A percentile compares a stretch with the other conserved stretches of the same genome.
Conservation (phyloP, 495 filamentous ascomycete genomes). For the Friedmanniomyces simplex region DNA sequence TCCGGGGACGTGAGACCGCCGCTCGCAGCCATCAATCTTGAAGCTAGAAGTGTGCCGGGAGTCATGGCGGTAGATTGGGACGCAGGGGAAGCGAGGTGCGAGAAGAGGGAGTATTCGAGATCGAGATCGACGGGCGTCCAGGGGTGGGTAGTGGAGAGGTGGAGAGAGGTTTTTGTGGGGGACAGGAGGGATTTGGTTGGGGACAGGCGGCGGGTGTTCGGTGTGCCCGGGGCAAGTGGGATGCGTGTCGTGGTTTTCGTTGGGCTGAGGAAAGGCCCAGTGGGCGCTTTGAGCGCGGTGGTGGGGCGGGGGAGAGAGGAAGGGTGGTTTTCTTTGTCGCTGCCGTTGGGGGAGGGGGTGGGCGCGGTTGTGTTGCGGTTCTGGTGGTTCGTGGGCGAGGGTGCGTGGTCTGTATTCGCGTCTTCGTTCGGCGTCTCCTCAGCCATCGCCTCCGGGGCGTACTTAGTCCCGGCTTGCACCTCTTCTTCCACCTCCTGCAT, state of each 20-base stretch:
- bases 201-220: constrained; percentile 9
- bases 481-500: background rate
- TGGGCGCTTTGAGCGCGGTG: background rate
- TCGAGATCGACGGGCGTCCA: constrained; percentile 72
- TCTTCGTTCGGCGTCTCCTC: too few relatives aligned
- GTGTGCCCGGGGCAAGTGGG: constrained; percentile 17
- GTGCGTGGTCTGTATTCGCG: too few relatives aligned
- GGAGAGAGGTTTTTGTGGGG: constrained; percentile 32
- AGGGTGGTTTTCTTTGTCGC: constrained; percentile 22
- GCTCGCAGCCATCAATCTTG: constrained; percentile 34
- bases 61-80: background rate
- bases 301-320: constrained; percentile 6
- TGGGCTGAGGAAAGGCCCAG: background rate
- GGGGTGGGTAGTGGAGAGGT: constrained; percentile 36
- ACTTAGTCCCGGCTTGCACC: background rate
- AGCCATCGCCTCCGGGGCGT: background rate
- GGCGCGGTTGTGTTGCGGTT: background rate
- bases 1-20: constrained; percentile 59
- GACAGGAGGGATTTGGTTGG: constrained; percentile 22
- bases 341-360: constrained; percentile 9
- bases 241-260: constrained; percentile 12
- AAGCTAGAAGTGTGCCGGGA: constrained; percentile 19
- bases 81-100: too few relatives aligned
- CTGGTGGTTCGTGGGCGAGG: too few relatives aligned
- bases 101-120: constrained; percentile 29